A percentile compares a stretch with the other conserved stretches of the same genome.
phyloP scores from a whole-genome alignment of 2,329 filamentous ascomycete species.

The Colletotrichum lentis region DNA sequence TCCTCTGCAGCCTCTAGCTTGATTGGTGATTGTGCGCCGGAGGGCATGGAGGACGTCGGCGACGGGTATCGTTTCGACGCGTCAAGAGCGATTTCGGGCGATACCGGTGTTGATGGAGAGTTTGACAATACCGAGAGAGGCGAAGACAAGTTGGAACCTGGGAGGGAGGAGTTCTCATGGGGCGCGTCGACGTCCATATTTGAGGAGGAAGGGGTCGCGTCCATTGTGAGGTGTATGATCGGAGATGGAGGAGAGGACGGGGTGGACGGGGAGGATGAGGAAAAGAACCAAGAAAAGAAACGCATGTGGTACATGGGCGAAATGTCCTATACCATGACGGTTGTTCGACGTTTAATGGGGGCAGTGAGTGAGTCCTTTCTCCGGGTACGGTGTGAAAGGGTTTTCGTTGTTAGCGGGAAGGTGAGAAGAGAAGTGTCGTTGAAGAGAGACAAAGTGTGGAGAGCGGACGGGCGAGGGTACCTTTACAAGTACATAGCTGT shows the following conservation, averaged over 20 bases:
- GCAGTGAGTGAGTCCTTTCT: constrained; percentile 24
- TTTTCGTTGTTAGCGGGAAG: constrained; percentile 33
- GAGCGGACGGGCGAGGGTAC: constrained; percentile 36
- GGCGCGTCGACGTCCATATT: constrained; percentile 34
- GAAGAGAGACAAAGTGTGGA: constrained; percentile 39
- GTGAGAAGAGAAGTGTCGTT: constrained; percentile 36
- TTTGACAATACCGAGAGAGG: constrained; percentile 63
- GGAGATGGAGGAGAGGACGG: constrained; percentile 20
- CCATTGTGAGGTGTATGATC: constrained; percentile 31
- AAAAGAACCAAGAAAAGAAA: constrained; percentile 18
- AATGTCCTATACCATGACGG: constrained; percentile 34
- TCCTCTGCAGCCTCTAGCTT: constrained; percentile 54
- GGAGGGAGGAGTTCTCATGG: constrained; percentile 39
- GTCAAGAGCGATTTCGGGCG: constrained; percentile 50
- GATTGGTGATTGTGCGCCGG: constrained; percentile 61
- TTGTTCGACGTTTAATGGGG: constrained; percentile 20
- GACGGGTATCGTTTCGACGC: constrained; percentile 60
- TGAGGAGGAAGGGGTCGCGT: constrained; percentile 28
- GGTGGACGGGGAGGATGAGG: not conserved
- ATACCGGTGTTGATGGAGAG: constrained; percentile 61
- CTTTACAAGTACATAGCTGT: constrained; percentile 35
- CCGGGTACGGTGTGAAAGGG: constrained; percentile 25
- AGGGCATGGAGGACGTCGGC: constrained; percentile 53
- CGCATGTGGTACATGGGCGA: constrained; percentile 29
- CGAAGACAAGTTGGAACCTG: constrained; percentile 57